Percentiles rank a stretch among this genome's conserved stretches.
Conservation (phyloP, 2,329 filamentous ascomycete genomes). For the Rhexocercosporidium sp. region DNA sequence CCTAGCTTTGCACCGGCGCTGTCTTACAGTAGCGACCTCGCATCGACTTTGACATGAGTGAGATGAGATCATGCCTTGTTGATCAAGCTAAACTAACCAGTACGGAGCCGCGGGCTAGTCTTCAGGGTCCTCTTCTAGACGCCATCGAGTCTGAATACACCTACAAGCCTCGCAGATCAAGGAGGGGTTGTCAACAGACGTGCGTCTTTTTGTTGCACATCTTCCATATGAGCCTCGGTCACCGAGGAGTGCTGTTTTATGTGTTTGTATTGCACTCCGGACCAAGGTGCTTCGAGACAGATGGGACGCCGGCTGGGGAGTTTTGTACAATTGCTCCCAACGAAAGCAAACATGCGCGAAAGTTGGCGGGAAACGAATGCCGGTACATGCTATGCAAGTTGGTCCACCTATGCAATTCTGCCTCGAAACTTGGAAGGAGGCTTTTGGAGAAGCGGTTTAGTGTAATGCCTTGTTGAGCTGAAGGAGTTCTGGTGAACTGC, state of each 20-base stretch:
- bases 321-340: neutral
- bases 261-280: neutral
- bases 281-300: neutral
- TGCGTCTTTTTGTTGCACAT: too few relatives aligned
- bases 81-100: neutral
- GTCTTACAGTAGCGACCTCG: neutral
- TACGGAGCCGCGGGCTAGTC: neutral
- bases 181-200: neutral
- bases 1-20: too few relatives aligned
- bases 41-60: neutral
- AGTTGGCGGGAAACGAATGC: neutral
- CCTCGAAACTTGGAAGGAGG: neutral
- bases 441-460: neutral
- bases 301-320: neutral
- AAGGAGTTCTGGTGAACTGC: neutral
- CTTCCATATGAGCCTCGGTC: neutral
- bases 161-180: neutral
- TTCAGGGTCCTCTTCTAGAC: neutral
- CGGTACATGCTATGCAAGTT: neutral
- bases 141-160: neutral
- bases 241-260: neutral
- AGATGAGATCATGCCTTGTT: neutral
- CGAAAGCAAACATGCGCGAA: neutral
- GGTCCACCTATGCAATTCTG: too few relatives aligned
- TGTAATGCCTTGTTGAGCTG: neutral